Conservation (phyloP, 352 stramenopile species). For the Phytophthora pistaciae region DNA sequence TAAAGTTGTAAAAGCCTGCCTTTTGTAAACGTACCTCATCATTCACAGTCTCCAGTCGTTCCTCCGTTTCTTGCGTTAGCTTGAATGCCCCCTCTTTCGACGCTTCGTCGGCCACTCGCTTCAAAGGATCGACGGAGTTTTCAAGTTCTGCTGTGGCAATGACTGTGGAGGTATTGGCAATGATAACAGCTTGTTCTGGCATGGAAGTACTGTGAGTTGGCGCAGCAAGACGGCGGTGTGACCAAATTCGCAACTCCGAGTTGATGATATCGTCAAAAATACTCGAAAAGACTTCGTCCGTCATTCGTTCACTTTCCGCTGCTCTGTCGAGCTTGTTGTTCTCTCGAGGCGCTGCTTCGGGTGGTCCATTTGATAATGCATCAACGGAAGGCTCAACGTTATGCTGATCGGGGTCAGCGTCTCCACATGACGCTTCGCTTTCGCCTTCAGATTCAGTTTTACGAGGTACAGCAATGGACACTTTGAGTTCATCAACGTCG, state of each 20-base stretch:
- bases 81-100: slow-evolving; percentile 2
- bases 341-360: background rate
- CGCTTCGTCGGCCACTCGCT: background rate
- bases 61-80: slow-evolving; percentile 3
- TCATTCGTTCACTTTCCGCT: slow-evolving; percentile 13
- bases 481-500: background rate
- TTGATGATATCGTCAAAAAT: slow-evolving; percentile 21
- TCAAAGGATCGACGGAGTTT: background rate
- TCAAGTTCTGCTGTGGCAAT: background rate
- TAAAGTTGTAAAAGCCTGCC: background rate
- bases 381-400: background rate
- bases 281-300: slow-evolving; percentile 23
- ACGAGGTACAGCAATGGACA: no score
- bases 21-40: slow-evolving; percentile 17
- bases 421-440: no score
- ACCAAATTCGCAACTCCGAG: slow-evolving; percentile 32
- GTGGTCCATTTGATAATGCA: background rate
- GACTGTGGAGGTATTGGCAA: background rate
- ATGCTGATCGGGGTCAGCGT: background rate
- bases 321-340: background rate
- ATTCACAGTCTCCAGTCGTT: slow-evolving; percentile 26
- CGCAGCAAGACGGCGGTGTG: background rate
- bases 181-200: no score
- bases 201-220: background rate
- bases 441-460: no score